These are phyloP conservation scores for Amaranthus tricolor DNA, from an alignment of 179 eudicot genomes.

Conservation along the genomic window DNA sequence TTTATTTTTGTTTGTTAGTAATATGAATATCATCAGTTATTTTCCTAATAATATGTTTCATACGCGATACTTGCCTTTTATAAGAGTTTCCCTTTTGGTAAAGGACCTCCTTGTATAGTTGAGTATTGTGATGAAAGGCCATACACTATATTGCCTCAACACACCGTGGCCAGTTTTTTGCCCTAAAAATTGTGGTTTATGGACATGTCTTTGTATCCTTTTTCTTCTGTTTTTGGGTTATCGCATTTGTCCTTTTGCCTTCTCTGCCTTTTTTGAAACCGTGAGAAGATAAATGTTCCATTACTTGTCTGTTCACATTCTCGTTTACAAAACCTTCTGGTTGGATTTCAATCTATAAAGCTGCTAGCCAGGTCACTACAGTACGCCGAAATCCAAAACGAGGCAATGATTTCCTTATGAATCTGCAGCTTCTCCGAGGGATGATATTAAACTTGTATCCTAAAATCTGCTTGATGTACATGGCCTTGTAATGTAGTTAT, in stretches of 20 bases:
- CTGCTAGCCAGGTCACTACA: not conserved
- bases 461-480: not conserved
- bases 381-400: not conserved
- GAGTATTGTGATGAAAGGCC: not conserved
- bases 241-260: not conserved
- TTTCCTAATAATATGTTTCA: not conserved
- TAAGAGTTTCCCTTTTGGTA: not conserved
- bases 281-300: not conserved
- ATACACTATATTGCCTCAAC: not conserved
- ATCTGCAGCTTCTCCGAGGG: not conserved
- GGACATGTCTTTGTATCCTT: not conserved
- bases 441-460: not conserved
- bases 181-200: not conserved
- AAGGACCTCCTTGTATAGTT: not conserved
- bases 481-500: not conserved
- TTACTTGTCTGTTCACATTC: not conserved
- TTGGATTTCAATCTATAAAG: not conserved
- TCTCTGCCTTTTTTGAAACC: not conserved
- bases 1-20: not conserved
- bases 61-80: not conserved
- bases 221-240: not conserved
- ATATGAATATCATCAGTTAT: not conserved
- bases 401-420: not conserved
- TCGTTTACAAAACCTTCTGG: not conserved
- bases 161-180: not conserved